Conservation (phyloP, 352 stramenopile genomes). For the Albugo candida region DNA sequence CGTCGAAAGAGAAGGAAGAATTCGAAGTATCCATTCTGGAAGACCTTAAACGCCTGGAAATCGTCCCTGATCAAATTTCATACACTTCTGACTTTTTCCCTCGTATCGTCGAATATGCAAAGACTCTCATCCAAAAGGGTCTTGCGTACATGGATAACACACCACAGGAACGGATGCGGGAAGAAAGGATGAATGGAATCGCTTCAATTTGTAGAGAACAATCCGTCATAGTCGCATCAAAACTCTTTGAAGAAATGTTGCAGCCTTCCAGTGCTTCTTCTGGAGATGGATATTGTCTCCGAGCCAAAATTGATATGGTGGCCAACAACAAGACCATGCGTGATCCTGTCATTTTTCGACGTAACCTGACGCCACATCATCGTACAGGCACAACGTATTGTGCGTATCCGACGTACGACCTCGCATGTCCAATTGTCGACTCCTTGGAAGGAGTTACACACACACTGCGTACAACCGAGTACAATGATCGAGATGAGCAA, state of each 20-base stretch:
- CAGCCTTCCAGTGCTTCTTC: slow-evolving; percentile 56
- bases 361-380: slow-evolving; percentile 70
- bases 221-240: slow-evolving; percentile 62
- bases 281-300: slow-evolving; percentile 57
- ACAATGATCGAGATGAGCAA: slow-evolving; percentile 97
- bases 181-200: slow-evolving; percentile 88
- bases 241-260: slow-evolving; percentile 94
- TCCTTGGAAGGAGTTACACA: slow-evolving; percentile 98
- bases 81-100: slow-evolving; percentile 98
- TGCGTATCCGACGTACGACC: slow-evolving; percentile 99
- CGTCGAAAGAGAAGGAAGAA: slow-evolving; percentile 99
- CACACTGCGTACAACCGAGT: slow-evolving; percentile 97
- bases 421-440: slow-evolving; percentile 99
- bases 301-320: slow-evolving; percentile 90
- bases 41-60: slow-evolving; percentile 75
- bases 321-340: slow-evolving; percentile 79
- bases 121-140: slow-evolving; percentile 88
- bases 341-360: slow-evolving; percentile 78
- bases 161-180: slow-evolving; percentile 92
- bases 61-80: slow-evolving; percentile 65
- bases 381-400: slow-evolving; percentile 92
- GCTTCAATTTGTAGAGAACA: slow-evolving; percentile 85
- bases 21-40: slow-evolving; percentile 92
- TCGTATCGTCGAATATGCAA: slow-evolving; percentile 86
- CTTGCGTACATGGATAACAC: slow-evolving; percentile 99